Base-by-base conservation (phyloP, 495 filamentous ascomycete species). In the Penicillium herquei region DNA sequence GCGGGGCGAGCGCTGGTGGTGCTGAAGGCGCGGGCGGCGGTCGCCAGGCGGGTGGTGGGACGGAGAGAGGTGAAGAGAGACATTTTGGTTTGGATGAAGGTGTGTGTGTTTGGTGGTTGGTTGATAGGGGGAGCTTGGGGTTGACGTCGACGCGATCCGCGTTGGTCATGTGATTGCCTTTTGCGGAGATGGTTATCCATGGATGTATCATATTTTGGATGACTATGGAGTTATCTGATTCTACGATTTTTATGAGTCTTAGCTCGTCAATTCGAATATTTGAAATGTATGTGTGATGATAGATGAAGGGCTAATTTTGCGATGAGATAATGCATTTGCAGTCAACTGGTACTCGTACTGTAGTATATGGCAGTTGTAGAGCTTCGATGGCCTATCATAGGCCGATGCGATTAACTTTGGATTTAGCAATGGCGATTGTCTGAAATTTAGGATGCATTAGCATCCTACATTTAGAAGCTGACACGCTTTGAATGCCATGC, bases 21-120 rank as follows among this genome's bases (percentile, higher is more conserved):
- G 72, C 75, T 79, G 73, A 90, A 78, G 67, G 79, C 65, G 66
- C 87, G 87, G 58, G 76, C 70, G 34, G 73, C 71, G 54, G 77
- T 59, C 52, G 69, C 60, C 48, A 68, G 58, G 62, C 71, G 64
- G 58, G 71, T 50, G 52, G 62, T 35, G 6, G 75, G 65, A 44
- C 74, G 74, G 51, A 78, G 56, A 39, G 73, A 66, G 8, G 62
- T 55, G 51, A 82, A 83, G 69, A 81, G 80, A 57, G 80, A 72
- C 70, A 81, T 84, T 57, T 70, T 75, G 58, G 12, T 9, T 26
- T 10, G 21, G 41, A 26, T 26, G 21, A 26, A 37, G 34, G 34
- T 3, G 35, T 39, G 39, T 12, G 13, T 31, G 43, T 1, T 12
- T 32, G 43, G 3, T 45, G 43, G 26, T 46, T 14, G 12, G 26